Evolutionary conservation across 2,329 filamentous ascomycete species (phyloP), one percentile per base, ranked within the genome.

Genomic region (Berkeleyomyces rouxiae): DNA sequence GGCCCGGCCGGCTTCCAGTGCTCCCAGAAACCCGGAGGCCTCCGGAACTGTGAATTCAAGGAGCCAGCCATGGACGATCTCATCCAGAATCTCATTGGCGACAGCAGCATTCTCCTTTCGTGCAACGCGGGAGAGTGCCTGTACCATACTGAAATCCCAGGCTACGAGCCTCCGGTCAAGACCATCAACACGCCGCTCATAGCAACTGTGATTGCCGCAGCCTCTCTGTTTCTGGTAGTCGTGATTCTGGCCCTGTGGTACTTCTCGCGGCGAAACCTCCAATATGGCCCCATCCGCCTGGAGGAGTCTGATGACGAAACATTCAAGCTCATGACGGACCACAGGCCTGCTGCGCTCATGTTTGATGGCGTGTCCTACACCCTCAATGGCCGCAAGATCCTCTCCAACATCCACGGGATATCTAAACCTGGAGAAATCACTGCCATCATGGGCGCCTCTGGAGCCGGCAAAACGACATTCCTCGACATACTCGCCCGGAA

Each of bases 361-460:
- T 99, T 96, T 68, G 84, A 95, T 64, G 86, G 95, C 65, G 87
- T 99, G 2, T 83, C 85, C 0, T 99, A 99, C 71, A 79, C 81
- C 31, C 79, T 99, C 44, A 95, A 95, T 67, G 90, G 90, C 46
- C 96, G 89, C 73, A 80, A 87, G 61, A 96, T 99, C 57, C 78
- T 99, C 2, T 80, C 81, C 13, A 83, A 82, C 11, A 86, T 99
- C 42, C 85, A 86, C 67, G 93, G 93, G 57, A 84, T 90, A 49
- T 91, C 92, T n/a, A 87, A 87, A 67, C 90, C 92, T 2, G 95
- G 95, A n/a, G 90, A 99, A 72, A 83, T 97, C 6, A 89, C 92
- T 67, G 93, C 93, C 7, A 95, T 99, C 69, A 99, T 99, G 92
- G 93, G 93, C 63, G 92, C 93, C 6, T 99, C 93, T 0, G 93